Evolutionary conservation across 2,329 filamentous ascomycete genomes (phyloP).

Genomic region (Verruconis gallopava): DNA sequence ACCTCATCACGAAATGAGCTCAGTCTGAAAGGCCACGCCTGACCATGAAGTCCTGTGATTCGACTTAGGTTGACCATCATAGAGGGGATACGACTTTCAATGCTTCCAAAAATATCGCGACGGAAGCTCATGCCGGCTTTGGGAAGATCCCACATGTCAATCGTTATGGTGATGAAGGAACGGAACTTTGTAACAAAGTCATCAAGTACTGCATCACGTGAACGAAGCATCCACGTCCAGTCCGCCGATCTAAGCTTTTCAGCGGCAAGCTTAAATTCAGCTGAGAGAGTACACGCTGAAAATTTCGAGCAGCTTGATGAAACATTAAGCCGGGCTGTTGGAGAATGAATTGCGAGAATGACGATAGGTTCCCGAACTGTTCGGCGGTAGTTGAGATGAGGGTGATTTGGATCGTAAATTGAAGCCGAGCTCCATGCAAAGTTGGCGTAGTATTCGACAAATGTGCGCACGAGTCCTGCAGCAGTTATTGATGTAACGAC

Average conservation of each 20-base stretch:
- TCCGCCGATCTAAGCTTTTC: background rate
- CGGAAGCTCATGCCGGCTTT: background rate
- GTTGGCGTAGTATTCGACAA: conserved; percentile 49
- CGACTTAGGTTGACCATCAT: background rate
- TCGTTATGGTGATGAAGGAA: background rate
- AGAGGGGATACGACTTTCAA: background rate
- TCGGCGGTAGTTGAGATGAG: conserved; percentile 24
- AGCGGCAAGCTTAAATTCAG: background rate
- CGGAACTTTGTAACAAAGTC: conserved; percentile 1
- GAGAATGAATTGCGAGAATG: conserved; percentile 49
- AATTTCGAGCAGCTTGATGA: background rate
- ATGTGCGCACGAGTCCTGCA: conserved; percentile 42
- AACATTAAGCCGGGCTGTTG: conserved; percentile 28
- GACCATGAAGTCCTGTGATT: background rate
- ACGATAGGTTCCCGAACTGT: conserved; percentile 48
- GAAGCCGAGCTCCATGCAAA: conserved; percentile 46
- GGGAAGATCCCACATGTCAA: conserved; percentile 1
- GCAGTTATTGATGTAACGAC: conserved; percentile 24
- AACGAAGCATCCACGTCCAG: background rate
- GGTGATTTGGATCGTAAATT: conserved; percentile 48
- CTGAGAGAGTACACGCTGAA: background rate
- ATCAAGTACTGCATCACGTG: background rate
- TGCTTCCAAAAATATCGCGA: background rate
- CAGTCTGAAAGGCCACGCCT: conserved; percentile 1
- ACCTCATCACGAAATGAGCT: background rate